Percentiles rank a stretch among this genome's conserved stretches.
phyloP scores from a whole-genome alignment of 192 early-diverging fungal genomes.

The Diversispora eburnea region DNA sequence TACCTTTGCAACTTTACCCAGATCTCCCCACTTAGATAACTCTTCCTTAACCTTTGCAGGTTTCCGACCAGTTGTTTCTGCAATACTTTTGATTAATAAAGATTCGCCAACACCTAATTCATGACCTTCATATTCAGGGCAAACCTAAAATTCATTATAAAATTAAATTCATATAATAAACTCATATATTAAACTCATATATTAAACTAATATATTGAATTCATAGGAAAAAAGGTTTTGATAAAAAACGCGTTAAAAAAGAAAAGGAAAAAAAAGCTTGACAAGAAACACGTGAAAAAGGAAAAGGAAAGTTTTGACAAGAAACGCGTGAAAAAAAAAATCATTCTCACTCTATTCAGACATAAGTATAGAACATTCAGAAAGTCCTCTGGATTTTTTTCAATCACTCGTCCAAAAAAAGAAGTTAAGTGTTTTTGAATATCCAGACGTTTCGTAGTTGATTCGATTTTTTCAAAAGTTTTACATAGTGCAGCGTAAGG shows the following conservation, averaged over 20 bases:
- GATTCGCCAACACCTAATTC: constrained; percentile 96
- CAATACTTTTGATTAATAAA: constrained; percentile 90
- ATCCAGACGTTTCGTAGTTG: constrained; percentile 83
- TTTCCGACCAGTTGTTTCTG: constrained; percentile 77
- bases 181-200: too few relatives aligned
- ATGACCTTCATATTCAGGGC: constrained; percentile 92
- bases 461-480: constrained; percentile 85
- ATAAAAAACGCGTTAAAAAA: neutral
- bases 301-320: neutral
- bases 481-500: constrained; percentile 87
- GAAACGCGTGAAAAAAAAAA: neutral
- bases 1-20: constrained; percentile 86
- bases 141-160: constrained; percentile 45
- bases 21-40: constrained; percentile 74
- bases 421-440: constrained; percentile 69
- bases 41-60: constrained; percentile 76
- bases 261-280: too few relatives aligned
- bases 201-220: too few relatives aligned
- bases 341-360: constrained; percentile 68
- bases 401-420: constrained; percentile 67
- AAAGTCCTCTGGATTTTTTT: constrained; percentile 59
- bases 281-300: too few relatives aligned
- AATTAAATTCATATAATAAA: too few relatives aligned
- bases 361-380: constrained; percentile 85
- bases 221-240: constrained; percentile 21